phyloP scores from a whole-genome alignment of 495 filamentous ascomycete genomes.

The Penicillium canariense region DNA sequence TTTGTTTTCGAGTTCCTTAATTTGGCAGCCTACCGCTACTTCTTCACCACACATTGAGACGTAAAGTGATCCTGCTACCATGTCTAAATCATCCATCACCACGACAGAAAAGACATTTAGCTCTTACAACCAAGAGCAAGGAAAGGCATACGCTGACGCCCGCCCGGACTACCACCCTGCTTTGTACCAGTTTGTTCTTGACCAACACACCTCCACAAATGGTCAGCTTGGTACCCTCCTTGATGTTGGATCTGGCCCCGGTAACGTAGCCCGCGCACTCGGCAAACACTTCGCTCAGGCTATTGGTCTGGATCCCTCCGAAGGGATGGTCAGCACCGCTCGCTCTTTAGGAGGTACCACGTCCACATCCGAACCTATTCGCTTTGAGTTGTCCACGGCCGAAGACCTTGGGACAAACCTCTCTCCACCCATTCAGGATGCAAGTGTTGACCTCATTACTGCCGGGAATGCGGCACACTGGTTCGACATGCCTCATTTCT shows the following conservation, averaged over 20 bases:
- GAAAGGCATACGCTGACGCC: constrained; percentile 39
- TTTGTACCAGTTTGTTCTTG: constrained; percentile 47
- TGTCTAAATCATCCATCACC: constrained; percentile 4
- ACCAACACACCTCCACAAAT: constrained; percentile 48
- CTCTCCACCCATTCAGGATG: constrained; percentile 17
- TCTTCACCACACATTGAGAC: background rate
- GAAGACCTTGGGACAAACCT: constrained; percentile 38
- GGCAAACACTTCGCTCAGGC: constrained; percentile 41
- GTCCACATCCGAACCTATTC: constrained; percentile 28
- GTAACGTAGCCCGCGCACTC: constrained; percentile 40
- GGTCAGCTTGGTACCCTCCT: constrained; percentile 46
- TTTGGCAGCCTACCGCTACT: background rate
- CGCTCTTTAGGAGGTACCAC: constrained; percentile 33
- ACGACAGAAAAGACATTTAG: constrained; percentile 40
- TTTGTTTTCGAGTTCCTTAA: background rate
- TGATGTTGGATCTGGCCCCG: constrained; percentile 59
- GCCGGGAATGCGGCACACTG: constrained; percentile 56
- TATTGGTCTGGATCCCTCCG: constrained; percentile 52
- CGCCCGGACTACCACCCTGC: constrained; percentile 42
- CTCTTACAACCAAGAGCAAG: constrained; percentile 43
- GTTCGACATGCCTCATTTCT: constrained; percentile 60
- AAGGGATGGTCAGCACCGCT: constrained; percentile 54
- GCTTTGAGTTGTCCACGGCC: constrained; percentile 43
- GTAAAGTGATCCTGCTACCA: background rate
- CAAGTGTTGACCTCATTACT: constrained; percentile 51